Percentiles rank a stretch among this genome's conserved stretches.
These are phyloP conservation scores for Lepiota venenata DNA, from an alignment of 768 basidiomycete species.

Conservation along the genomic window DNA sequence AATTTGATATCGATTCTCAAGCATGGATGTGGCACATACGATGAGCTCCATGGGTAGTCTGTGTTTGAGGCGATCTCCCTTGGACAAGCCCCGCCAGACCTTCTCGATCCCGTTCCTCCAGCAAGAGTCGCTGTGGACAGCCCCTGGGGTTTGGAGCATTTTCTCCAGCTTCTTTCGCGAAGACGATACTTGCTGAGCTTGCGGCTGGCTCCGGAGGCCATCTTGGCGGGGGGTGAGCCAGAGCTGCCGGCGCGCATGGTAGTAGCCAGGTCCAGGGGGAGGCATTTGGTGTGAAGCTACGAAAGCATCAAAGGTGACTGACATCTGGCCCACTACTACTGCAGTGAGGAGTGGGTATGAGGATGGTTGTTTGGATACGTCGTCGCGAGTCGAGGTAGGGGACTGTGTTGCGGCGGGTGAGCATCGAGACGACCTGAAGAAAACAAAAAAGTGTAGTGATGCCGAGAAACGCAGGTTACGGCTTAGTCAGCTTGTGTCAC, in stretches of 20 bases:
- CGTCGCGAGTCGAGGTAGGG: too few relatives aligned
- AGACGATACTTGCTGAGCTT: constrained; percentile 22
- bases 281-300: constrained; percentile 34
- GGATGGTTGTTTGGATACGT: too few relatives aligned
- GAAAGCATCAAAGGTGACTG: constrained; percentile 2
- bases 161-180: constrained; percentile 49
- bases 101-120: constrained; percentile 58
- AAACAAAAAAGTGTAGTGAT: neutral
- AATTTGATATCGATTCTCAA: constrained; percentile 3
- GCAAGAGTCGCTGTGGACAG: constrained; percentile 43
- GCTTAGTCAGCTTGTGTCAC: constrained; percentile 13
- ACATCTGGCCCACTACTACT: neutral
- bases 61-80: constrained; percentile 55
- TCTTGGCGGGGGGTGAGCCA: constrained; percentile 46
- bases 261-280: constrained; percentile 61
- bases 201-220: constrained; percentile 16
- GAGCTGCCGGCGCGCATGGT: constrained; percentile 55
- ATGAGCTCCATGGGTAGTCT: constrained; percentile 61
- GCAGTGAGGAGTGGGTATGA: too few relatives aligned
- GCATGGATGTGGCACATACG: constrained; percentile 38
- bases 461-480: neutral
- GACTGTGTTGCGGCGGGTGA: too few relatives aligned
- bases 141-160: constrained; percentile 43
- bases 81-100: constrained; percentile 60
- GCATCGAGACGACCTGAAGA: neutral